phyloP scores from a whole-genome alignment of 2,329 filamentous ascomycete genomes.

The Alternaria alternata region DNA sequence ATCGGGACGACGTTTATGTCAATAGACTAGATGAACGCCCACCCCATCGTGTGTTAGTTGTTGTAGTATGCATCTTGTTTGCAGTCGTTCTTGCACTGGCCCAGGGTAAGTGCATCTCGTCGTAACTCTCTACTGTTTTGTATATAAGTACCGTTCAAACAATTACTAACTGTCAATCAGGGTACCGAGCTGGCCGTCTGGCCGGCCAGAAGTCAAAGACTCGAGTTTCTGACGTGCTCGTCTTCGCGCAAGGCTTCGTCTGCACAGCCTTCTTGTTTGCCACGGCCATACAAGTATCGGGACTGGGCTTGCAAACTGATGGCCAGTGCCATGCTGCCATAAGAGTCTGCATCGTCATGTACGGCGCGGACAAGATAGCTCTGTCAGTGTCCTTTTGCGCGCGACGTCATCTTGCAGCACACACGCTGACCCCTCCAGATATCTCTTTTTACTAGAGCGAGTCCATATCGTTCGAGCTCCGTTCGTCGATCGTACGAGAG shows the following conservation, averaged over 20 bases:
- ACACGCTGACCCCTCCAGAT: constrained; percentile 23
- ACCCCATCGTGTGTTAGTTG: constrained; percentile 15
- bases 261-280: constrained; percentile 36
- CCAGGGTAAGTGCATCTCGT: constrained; percentile 22
- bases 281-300: constrained; percentile 36
- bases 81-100: constrained; percentile 26
- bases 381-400: constrained; percentile 23
- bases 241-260: constrained; percentile 29
- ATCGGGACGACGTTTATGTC: constrained; percentile 1
- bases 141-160: not conserved
- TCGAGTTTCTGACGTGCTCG: constrained; percentile 24
- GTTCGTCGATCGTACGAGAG: constrained; percentile 36
- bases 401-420: not conserved
- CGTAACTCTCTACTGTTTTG: not conserved
- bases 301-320: constrained; percentile 37
- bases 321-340: constrained; percentile 43
- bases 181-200: constrained; percentile 32
- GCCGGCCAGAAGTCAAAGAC: constrained; percentile 18
- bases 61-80: constrained; percentile 23
- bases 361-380: constrained; percentile 41
- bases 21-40: constrained; percentile 12
- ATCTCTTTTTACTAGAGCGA: constrained; percentile 52
- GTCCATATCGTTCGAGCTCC: constrained; percentile 46
- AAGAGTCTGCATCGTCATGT: constrained; percentile 49
- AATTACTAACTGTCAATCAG: constrained; percentile 10